Conservation (phyloP, 257 asterid genomes). For the Ophiorrhiza pumila region DNA sequence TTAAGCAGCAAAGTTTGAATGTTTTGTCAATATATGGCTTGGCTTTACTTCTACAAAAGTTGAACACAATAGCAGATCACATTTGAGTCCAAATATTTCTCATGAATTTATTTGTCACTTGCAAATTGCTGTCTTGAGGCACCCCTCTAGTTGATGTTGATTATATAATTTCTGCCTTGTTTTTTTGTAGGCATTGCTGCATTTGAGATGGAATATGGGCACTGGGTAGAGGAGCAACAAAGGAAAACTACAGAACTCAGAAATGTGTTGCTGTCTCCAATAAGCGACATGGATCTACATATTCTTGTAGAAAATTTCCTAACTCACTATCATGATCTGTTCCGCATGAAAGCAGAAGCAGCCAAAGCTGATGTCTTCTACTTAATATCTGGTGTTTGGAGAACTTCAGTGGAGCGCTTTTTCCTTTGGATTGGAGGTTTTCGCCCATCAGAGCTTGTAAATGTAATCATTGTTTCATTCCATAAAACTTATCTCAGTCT, state of each 20-base stretch:
- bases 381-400: slow-evolving; percentile 79
- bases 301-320: slow-evolving; percentile 51
- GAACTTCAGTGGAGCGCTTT: slow-evolving; percentile 76
- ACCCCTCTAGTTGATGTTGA: background rate
- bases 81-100: background rate
- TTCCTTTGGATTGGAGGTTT: slow-evolving; percentile 98
- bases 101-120: background rate
- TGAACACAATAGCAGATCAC: background rate
- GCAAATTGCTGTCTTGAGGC: too few relatives aligned
- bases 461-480: slow-evolving; percentile 31
- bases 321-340: slow-evolving; percentile 65
- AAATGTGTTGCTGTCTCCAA: slow-evolving; percentile 52
- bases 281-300: slow-evolving; percentile 53
- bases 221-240: slow-evolving; percentile 76
- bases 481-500: background rate
- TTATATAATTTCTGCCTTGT: background rate
- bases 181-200: slow-evolving; percentile 51
- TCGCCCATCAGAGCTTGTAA: slow-evolving; percentile 83
- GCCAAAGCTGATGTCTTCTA: slow-evolving; percentile 83
- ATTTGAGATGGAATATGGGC: slow-evolving; percentile 74
- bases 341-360: slow-evolving; percentile 71
- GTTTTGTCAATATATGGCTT: background rate
- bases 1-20: background rate
- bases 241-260: slow-evolving; percentile 56
- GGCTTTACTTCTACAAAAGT: background rate